Percentiles rank a stretch among this genome's conserved stretches.
These are phyloP conservation scores for Cardiosporidium cionae DNA, from an alignment of 169 alveolate genomes.

Conservation along the genomic window DNA sequence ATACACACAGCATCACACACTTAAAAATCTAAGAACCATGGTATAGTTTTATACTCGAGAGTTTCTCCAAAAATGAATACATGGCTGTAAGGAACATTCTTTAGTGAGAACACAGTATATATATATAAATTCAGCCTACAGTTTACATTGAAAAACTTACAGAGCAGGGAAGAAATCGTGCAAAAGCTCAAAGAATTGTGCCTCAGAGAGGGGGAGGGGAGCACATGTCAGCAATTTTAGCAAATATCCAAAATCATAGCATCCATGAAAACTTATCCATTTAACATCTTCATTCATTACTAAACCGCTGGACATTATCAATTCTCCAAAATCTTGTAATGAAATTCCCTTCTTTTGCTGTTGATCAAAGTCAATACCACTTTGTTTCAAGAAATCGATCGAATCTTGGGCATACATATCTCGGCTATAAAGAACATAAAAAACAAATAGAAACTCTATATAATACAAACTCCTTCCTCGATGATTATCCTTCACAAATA, in stretches of 20 bases:
- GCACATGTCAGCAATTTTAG: conserved; percentile 78
- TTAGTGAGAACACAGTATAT: too few relatives aligned
- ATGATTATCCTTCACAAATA: too few relatives aligned
- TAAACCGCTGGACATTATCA: conserved; percentile 85
- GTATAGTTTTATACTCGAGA: too few relatives aligned
- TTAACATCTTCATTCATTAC: conserved; percentile 91
- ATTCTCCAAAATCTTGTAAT: conserved; percentile 87
- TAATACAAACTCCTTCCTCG: too few relatives aligned
- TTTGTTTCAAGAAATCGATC: conserved; percentile 80
- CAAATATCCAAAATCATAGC: conserved; percentile 94
- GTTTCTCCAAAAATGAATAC: too few relatives aligned
- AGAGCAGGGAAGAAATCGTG: conserved; percentile 87
- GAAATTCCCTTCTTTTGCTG: conserved; percentile 85
- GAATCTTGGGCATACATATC: conserved; percentile 86
- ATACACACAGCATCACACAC: too few relatives aligned
- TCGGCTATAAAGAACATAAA: conserved; percentile 77
- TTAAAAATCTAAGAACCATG: too few relatives aligned
- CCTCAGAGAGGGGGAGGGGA: conserved; percentile 83
- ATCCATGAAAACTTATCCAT: conserved; percentile 97
- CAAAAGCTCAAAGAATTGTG: conserved; percentile 77
- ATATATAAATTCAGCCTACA: too few relatives aligned
- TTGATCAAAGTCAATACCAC: conserved; percentile 93
- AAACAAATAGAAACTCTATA: conserved; percentile 94
- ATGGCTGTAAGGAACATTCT: too few relatives aligned
- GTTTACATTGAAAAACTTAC: too few relatives aligned